Base-by-base conservation (phyloP, 441 rosid genomes). In the Adansonia madagascariensis region DNA sequence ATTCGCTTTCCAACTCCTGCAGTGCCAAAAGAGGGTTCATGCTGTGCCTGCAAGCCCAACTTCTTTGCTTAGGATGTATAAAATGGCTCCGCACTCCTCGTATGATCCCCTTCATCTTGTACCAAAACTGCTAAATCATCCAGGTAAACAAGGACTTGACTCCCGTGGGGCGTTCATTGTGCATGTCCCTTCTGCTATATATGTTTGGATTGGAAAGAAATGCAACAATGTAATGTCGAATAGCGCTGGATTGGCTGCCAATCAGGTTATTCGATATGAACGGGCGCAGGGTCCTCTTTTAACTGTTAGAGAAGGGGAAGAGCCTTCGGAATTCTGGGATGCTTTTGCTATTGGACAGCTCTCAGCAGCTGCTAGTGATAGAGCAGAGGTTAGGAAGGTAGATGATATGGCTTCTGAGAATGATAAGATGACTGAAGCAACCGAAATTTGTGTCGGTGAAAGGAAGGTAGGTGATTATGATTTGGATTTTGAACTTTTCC, bases 101-200 rank as follows among this genome's bases (percentile, higher is more conserved):
- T 92, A 92, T 66, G 97, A 88, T 82, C 88, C 97, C 68, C 89
- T 92, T 15, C 97, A 92, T 81, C 93, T 92, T 43, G 97, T 92
- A 11, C 94, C 97, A 1, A 92, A 90, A 76, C 82, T 88, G 92
- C 60, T 92, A 74, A 81, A 71, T 80, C 74, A 80, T 76, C 88
- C 90, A 1, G 80, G 82, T 57, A 78, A 72, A 1, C 67, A 75
- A 55, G 88, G 83, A 65, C 89, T 92, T 14, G 97, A 92, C 77
- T 88, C 97, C 0, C 89, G 97, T 4, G 97, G 97, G 18, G 94
- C 93, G 1, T 92, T 92, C 68, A 57, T 92, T 56, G 88, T 90
- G 66, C 91, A 88, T 72, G 77, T 92, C 74, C 93, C 92, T 70
- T 83, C 82, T 66, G 83, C 86, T 59, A 83, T 92, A 41, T 92